A percentile compares a stretch with the other conserved stretches of the same genome.
phyloP scores from a whole-genome alignment of 2,329 filamentous ascomycete species.

The Fusarium paranaense region DNA sequence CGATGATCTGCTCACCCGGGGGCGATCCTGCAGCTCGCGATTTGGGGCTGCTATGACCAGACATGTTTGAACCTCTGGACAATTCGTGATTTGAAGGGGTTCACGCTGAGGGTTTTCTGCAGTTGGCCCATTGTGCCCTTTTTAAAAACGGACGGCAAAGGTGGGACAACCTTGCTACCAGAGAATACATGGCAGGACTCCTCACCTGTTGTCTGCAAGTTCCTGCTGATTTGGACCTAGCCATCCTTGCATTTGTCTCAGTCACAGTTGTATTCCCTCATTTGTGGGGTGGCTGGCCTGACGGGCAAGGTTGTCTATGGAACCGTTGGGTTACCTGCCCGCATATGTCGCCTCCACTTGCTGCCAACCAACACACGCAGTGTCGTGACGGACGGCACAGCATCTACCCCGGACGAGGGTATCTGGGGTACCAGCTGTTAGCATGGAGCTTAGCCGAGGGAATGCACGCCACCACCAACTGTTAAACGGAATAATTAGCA shows the following conservation, averaged over 20 bases:
- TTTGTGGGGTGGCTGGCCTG: not conserved
- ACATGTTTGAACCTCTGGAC: not conserved
- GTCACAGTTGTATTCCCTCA: not conserved
- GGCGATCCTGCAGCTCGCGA: not conserved
- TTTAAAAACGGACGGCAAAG: not conserved
- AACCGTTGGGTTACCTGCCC: not conserved
- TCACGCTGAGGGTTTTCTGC: not conserved
- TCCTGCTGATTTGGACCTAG: not conserved
- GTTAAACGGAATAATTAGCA: not conserved
- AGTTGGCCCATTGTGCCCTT: not conserved
- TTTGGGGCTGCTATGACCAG: not conserved
- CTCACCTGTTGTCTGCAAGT: not conserved
- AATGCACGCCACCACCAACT: not conserved
- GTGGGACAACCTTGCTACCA: not conserved
- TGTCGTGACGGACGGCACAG: not conserved
- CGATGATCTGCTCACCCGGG: not conserved
- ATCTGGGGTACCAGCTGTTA: not conserved
- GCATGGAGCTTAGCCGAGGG: not conserved
- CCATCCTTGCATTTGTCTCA: not conserved
- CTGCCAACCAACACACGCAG: not conserved
- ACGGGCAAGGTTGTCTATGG: not conserved
- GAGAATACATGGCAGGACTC: not conserved
- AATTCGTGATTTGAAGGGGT: not conserved
- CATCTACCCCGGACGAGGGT: not conserved
- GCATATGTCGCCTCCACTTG: not conserved